phyloP scores from a whole-genome alignment of 345 rosid genomes.

The Chamaenerion angustifolium region DNA sequence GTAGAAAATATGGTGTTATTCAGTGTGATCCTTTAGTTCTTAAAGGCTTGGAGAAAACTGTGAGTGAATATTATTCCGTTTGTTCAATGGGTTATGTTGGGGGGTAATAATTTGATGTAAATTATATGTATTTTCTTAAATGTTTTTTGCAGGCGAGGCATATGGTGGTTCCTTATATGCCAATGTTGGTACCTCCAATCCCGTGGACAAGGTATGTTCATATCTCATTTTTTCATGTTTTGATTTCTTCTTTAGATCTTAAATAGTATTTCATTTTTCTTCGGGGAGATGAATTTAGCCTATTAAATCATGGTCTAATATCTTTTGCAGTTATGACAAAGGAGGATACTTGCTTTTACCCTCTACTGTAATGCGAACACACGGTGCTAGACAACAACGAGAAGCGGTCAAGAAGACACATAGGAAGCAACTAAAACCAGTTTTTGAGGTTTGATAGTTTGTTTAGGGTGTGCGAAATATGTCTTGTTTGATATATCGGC shows the following conservation, averaged over 20 bases:
- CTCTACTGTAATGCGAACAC: slow-evolving; percentile 81
- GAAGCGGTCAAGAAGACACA: slow-evolving; percentile 57
- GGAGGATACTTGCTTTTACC: slow-evolving; percentile 81
- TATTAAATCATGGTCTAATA: not conserved
- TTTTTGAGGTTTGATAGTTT: slow-evolving; percentile 54
- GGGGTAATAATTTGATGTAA: no score
- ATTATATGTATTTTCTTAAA: not conserved
- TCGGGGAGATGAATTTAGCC: not conserved
- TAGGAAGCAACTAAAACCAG: slow-evolving; percentile 46
- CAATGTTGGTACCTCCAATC: slow-evolving; percentile 95
- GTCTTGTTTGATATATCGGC: no score
- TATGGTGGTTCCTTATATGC: slow-evolving; percentile 96
- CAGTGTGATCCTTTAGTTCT: slow-evolving; percentile 69
- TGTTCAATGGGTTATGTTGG: slow-evolving; percentile 1
- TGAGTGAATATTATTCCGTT: slow-evolving; percentile 24
- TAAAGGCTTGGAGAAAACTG: slow-evolving; percentile 81
- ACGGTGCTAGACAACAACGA: slow-evolving; percentile 77
- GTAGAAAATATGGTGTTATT: slow-evolving; percentile 73
- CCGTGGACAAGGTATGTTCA: slow-evolving; percentile 77
- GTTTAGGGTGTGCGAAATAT: no score
- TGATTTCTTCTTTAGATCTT: slow-evolving; percentile 8
- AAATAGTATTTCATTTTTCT: not conserved
- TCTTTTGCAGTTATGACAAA: slow-evolving; percentile 59
- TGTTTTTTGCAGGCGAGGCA: slow-evolving; percentile 56
- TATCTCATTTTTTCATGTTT: slow-evolving; percentile 7